These are phyloP conservation scores for Colletotrichum euphorbiae DNA, from an alignment of 2,329 filamentous ascomycete species.

Conservation along the genomic window DNA sequence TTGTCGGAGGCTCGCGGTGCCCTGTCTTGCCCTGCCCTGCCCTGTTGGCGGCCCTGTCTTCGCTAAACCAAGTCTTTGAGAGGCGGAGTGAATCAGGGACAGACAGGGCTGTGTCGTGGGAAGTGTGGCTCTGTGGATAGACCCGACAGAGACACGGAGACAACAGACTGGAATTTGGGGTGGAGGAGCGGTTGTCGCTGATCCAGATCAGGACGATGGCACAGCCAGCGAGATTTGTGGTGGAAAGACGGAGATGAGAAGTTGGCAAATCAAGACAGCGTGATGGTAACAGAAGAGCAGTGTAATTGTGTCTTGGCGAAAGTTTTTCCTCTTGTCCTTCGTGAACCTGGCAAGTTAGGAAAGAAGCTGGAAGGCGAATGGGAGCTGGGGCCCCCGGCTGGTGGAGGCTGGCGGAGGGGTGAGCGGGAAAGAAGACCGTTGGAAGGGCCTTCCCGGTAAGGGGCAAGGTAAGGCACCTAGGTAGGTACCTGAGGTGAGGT, in stretches of 20 bases:
- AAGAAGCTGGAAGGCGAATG: neutral
- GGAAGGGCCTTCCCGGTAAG: constrained; percentile 13
- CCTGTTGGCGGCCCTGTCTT: constrained; percentile 22
- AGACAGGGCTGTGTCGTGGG: constrained; percentile 36
- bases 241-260: constrained; percentile 21
- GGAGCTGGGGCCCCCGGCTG: constrained; percentile 16
- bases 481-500: neutral
- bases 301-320: too few species aligned
- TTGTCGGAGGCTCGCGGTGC: constrained; percentile 2
- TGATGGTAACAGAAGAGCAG: constrained; percentile 14
- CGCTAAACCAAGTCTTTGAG: constrained; percentile 13
- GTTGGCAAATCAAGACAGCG: constrained; percentile 24
- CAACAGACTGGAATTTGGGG: too few species aligned
- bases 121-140: constrained; percentile 31
- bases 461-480: neutral
- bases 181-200: neutral
- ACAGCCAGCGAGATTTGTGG: constrained; percentile 26
- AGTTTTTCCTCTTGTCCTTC: neutral
- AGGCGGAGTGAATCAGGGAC: constrained; percentile 7
- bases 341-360: too few species aligned
- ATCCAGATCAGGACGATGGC: neutral
- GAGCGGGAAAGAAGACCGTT: constrained; percentile 20
- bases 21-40: constrained; percentile 30
- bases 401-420: constrained; percentile 21
- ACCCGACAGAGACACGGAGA: constrained; percentile 8